Evolutionary conservation across 2,329 filamentous ascomycete genomes (phyloP).

Genomic region (Colletotrichum orbiculare): DNA sequence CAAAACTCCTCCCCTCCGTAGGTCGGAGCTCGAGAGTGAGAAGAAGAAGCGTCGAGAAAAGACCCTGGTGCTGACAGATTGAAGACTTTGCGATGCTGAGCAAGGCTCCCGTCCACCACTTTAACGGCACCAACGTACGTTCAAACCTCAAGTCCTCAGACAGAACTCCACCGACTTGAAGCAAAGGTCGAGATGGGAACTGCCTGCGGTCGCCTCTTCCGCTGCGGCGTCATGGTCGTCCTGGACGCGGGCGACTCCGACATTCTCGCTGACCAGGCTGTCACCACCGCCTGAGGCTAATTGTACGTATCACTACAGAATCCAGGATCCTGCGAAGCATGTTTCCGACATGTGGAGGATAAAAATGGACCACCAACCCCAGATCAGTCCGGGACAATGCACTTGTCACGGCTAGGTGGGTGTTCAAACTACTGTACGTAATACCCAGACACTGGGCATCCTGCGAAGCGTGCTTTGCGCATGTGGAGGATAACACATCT

Average conservation of each 20-base stretch:
- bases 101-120: conserved; percentile 7
- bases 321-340: too few relatives aligned
- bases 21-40: conserved; percentile 6
- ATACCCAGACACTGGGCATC: too few relatives aligned
- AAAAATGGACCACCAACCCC: too few relatives aligned
- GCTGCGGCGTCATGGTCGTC: conserved; percentile 7
- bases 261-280: conserved; percentile 4
- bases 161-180: not conserved
- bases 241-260: conserved; percentile 14
- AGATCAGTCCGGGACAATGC: too few relatives aligned
- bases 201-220: conserved; percentile 11
- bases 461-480: too few relatives aligned
- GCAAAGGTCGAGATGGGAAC: conserved; percentile 11
- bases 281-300: not conserved
- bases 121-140: conserved; percentile 7
- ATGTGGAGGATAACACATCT: too few relatives aligned
- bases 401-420: too few relatives aligned
- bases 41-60: not conserved
- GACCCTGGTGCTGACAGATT: not conserved
- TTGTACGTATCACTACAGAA: too few relatives aligned
- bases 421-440: too few relatives aligned
- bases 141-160: not conserved
- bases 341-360: too few relatives aligned
- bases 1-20: conserved; percentile 6
- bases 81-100: conserved; percentile 6